These are phyloP conservation scores for Gomphus bonarii DNA, from an alignment of 1,284 basidiomycete genomes.

Conservation along the genomic window DNA sequence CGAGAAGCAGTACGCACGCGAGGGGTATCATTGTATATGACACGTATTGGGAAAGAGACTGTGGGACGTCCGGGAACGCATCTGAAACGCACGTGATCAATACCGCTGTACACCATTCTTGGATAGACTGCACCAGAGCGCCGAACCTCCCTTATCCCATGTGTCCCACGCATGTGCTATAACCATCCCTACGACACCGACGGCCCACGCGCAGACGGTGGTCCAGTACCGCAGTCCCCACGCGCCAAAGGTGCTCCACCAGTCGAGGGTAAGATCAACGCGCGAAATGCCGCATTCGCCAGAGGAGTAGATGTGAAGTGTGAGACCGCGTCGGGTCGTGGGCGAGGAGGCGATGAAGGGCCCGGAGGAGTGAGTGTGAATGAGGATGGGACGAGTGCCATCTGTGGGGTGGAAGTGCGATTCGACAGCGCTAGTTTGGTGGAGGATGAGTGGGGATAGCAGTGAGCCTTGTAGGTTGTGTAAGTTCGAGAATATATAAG, in stretches of 20 bases:
- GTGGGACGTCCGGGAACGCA: constrained; percentile 33
- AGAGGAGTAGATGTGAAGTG: constrained; percentile 48
- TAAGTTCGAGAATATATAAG: constrained; percentile 1
- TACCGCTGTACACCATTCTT: not conserved
- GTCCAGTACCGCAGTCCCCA: constrained; percentile 65
- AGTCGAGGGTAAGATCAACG: constrained; percentile 50
- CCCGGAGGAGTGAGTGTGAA: constrained; percentile 65
- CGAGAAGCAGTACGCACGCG: constrained; percentile 30
- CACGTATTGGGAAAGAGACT: constrained; percentile 37
- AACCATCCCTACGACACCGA: constrained; percentile 50
- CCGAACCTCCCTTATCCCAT: constrained; percentile 24
- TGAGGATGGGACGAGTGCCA: constrained; percentile 30
- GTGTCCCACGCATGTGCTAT: constrained; percentile 41
- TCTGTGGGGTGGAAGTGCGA: constrained; percentile 53
- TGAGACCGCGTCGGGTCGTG: constrained; percentile 28
- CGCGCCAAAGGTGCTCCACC: constrained; percentile 58
- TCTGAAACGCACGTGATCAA: constrained; percentile 20
- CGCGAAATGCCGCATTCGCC: constrained; percentile 33
- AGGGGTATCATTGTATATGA: constrained; percentile 31
- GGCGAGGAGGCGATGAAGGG: constrained; percentile 41
- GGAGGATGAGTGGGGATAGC: constrained; percentile 47
- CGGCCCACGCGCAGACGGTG: constrained; percentile 56
- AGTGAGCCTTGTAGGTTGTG: constrained; percentile 28
- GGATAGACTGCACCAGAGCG: constrained; percentile 1
- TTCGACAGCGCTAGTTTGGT: constrained; percentile 49